Conservation (phyloP, 768 basidiomycete species). For the Arthromyces matolae region DNA sequence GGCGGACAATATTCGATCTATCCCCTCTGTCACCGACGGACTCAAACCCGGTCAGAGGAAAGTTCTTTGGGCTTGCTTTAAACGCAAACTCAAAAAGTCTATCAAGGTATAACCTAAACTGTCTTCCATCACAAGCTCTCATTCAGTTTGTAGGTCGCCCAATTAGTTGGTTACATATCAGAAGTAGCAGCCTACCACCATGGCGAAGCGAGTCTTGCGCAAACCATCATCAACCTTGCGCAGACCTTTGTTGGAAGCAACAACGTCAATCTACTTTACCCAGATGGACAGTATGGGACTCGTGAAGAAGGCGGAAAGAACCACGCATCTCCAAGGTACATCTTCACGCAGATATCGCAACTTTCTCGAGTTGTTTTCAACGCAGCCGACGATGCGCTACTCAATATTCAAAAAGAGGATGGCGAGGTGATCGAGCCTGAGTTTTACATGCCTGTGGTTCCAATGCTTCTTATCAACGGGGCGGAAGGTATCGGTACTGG, state of each 20-base stretch:
- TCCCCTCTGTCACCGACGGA: constrained; percentile 91
- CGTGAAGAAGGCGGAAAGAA: constrained; percentile 93
- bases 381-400: constrained; percentile 79
- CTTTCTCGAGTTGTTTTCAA: constrained; percentile 79
- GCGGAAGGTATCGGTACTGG: constrained; percentile 98
- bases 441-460: constrained; percentile 88
- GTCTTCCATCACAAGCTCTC: neutral
- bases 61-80: constrained; percentile 95
- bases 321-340: constrained; percentile 94
- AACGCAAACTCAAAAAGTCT: constrained; percentile 86
- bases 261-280: constrained; percentile 84
- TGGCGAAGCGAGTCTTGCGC: constrained; percentile 82
- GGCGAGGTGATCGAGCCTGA: constrained; percentile 86
- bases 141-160: constrained; percentile 64
- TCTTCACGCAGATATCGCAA: constrained; percentile 76
- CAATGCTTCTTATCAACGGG: constrained; percentile 88
- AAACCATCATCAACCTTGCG: constrained; percentile 91
- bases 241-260: constrained; percentile 95
- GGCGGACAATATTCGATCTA: constrained; percentile 98
- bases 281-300: constrained; percentile 95
- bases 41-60: constrained; percentile 97
- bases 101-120: constrained; percentile 61
- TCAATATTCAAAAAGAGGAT: constrained; percentile 84
- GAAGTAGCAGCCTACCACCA: constrained; percentile 97
- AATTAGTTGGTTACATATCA: constrained; percentile 92